Conservation (phyloP, 1,284 basidiomycete genomes). For the Blastosporella zonata region DNA sequence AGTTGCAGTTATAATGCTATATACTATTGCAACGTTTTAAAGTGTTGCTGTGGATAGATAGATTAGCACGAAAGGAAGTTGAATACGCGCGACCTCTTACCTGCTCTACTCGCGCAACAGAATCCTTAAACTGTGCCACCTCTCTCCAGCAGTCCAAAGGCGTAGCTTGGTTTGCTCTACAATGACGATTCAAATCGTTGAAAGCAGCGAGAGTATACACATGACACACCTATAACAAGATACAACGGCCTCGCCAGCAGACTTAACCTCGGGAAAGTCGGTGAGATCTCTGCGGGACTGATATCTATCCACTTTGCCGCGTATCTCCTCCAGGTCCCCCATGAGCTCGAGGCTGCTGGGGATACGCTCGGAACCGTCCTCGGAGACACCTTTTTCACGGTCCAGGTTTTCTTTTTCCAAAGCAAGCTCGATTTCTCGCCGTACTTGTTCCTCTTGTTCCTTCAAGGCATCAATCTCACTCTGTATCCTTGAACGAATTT, state of each 20-base stretch:
- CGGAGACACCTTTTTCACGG: conserved; percentile 55
- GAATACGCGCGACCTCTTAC: conserved; percentile 24
- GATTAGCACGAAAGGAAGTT: conserved; percentile 2
- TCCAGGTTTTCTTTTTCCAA: conserved; percentile 81
- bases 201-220: not conserved
- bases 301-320: conserved; percentile 70
- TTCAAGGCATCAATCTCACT: conserved; percentile 61
- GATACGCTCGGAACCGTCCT: conserved; percentile 38
- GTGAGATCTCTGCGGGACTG: conserved; percentile 54
- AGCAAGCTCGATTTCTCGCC: conserved; percentile 63
- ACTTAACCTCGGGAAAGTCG: conserved; percentile 56
- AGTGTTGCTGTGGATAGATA: conserved; percentile 42
- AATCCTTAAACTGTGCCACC: conserved; percentile 69
- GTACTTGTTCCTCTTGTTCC: conserved; percentile 63
- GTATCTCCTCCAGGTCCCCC: conserved; percentile 72
- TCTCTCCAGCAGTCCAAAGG: conserved; percentile 78
- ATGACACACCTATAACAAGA: conserved; percentile 69
- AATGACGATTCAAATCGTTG: conserved; percentile 5
- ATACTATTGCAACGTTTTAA: conserved; percentile 48
- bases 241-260: conserved; percentile 56
- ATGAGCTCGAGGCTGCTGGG: conserved; percentile 60
- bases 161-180: conserved; percentile 55
- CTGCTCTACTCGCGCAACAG: conserved; percentile 67
- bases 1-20: conserved; percentile 1
- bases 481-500: conserved; percentile 65